phyloP scores from a whole-genome alignment of 2,329 filamentous ascomycete genomes.

The Fusarium neocosmosporiellum region DNA sequence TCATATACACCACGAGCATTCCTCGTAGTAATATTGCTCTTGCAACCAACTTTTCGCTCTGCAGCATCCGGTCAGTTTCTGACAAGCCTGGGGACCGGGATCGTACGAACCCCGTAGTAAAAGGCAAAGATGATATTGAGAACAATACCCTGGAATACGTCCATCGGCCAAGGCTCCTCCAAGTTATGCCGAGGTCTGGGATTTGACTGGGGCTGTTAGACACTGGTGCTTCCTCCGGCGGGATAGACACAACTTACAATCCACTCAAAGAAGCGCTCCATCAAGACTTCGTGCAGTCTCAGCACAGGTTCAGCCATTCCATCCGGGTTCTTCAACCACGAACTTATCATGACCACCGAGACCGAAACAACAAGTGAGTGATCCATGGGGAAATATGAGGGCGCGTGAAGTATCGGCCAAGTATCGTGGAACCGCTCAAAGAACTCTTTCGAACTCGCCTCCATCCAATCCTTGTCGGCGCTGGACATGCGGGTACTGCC shows the following conservation, averaged over 20 bases:
- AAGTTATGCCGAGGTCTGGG: constrained; percentile 19
- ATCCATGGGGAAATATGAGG: constrained; percentile 47
- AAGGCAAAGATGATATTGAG: constrained; percentile 55
- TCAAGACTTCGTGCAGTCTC: constrained; percentile 47
- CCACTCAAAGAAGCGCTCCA: constrained; percentile 44
- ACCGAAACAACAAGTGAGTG: constrained; percentile 42
- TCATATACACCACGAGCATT: constrained; percentile 48
- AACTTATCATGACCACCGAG: constrained; percentile 53
- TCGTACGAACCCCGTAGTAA: constrained; percentile 47
- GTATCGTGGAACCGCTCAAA: constrained; percentile 54
- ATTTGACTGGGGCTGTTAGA: constrained; percentile 26
- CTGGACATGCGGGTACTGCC: constrained; percentile 6
- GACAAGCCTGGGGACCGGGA: accelerated
- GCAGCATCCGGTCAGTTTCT: background rate
- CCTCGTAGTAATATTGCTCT: constrained; percentile 49
- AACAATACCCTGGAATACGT: constrained; percentile 50
- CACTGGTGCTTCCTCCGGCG: background rate
- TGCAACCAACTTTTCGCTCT: constrained; percentile 49
- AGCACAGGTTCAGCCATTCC: constrained; percentile 43
- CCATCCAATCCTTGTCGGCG: constrained; percentile 31
- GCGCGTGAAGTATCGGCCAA: constrained; percentile 55
- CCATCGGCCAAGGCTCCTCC: constrained; percentile 43
- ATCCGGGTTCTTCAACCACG: constrained; percentile 49
- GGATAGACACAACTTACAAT: constrained; percentile 37
- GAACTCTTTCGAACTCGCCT: constrained; percentile 45